A percentile compares a stretch with the other conserved stretches of the same genome.
Evolutionary conservation across 495 filamentous ascomycete species (phyloP).

Genomic region (Hypomontagnella monticulosa): DNA sequence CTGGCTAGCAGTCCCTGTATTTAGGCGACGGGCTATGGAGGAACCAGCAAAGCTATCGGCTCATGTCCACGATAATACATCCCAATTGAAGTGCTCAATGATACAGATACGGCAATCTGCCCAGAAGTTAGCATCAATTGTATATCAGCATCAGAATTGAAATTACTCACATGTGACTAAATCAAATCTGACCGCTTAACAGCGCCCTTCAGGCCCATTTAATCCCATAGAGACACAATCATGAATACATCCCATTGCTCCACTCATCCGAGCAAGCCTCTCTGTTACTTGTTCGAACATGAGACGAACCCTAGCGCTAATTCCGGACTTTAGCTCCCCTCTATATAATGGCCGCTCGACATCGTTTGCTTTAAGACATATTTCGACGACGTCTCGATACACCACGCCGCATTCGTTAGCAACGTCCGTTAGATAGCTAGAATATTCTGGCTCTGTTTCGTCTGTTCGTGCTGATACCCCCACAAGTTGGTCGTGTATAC

Average conservation of each 20-base stretch:
- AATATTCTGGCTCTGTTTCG: too few species aligned
- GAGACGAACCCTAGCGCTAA: not conserved
- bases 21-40: constrained; percentile 9
- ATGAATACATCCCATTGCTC: too few species aligned
- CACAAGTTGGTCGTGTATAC: not conserved
- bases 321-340: constrained; percentile 1
- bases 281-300: constrained; percentile 19
- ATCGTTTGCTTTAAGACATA: constrained; percentile 6
- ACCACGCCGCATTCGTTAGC: not conserved
- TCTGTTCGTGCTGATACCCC: too few species aligned
- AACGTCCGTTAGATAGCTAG: not conserved
- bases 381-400: constrained; percentile 11
- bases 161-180: too few species aligned
- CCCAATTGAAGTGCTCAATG: too few species aligned
- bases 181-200: too few species aligned
- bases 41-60: not conserved
- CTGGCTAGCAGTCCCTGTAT: not conserved
- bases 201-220: too few species aligned
- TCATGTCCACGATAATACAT: not conserved
- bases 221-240: too few species aligned
- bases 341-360: constrained; percentile 12
- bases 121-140: too few species aligned
- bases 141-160: too few species aligned
- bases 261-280: too few species aligned
- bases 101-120: too few species aligned